A percentile compares a stretch with the other conserved stretches of the same genome.
These are phyloP conservation scores for Acorus gramineus DNA, from an alignment of 106 monocot species.

Conservation along the genomic window DNA sequence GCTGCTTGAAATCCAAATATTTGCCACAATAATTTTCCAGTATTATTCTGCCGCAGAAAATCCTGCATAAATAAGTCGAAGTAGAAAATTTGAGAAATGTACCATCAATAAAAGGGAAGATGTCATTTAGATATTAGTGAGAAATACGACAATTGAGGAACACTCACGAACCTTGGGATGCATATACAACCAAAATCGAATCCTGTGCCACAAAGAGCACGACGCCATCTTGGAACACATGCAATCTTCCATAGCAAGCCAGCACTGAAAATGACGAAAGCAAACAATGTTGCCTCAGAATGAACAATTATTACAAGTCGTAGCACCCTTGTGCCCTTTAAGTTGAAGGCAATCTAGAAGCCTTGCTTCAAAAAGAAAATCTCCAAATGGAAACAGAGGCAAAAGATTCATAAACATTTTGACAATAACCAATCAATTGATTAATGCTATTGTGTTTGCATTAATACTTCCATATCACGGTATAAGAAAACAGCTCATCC, in stretches of 20 bases:
- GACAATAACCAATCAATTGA: too few species aligned
- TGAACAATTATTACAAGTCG: too few species aligned
- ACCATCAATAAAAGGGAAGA: not conserved
- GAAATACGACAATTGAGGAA: not conserved
- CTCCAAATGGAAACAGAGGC: too few species aligned
- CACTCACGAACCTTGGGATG: constrained; percentile 75
- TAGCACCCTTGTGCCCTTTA: too few species aligned
- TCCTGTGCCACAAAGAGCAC: constrained; percentile 43
- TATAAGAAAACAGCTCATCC: too few species aligned
- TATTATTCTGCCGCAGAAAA: constrained; percentile 94
- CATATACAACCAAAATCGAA: constrained; percentile 96
- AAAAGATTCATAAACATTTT: too few species aligned
- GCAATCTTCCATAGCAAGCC: constrained; percentile 96
- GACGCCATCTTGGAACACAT: constrained; percentile 67
- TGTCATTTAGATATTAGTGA: not conserved
- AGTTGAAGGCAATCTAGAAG: too few species aligned
- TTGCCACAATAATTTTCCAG: constrained; percentile 95
- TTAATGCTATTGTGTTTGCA: too few species aligned
- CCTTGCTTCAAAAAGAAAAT: too few species aligned
- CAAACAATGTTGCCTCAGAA: too few species aligned
- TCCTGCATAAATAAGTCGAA: constrained; percentile 40
- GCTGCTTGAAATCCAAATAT: constrained; percentile 78
- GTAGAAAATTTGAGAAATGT: not conserved
- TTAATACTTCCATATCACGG: too few species aligned
- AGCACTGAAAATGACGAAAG: constrained; percentile 52